Percentiles rank a stretch among this genome's conserved stretches.
Conservation (phyloP, 2,329 filamentous ascomycete genomes). For the Ilyonectria destructans region DNA sequence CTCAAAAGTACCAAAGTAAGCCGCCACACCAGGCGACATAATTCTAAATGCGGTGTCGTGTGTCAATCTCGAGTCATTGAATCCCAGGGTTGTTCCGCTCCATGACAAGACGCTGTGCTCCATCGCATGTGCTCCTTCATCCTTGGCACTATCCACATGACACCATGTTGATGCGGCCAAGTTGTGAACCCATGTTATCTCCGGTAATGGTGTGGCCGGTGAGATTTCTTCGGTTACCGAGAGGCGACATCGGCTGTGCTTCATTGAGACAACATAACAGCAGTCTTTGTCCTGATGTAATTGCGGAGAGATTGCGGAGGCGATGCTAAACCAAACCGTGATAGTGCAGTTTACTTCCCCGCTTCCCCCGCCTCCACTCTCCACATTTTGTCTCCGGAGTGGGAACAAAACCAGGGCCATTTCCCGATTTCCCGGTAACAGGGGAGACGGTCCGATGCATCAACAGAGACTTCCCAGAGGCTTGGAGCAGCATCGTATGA, state of each 20-base stretch:
- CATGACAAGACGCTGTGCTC: not conserved
- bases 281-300: not conserved
- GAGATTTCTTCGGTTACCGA: constrained; percentile 3
- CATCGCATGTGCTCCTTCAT: not conserved
- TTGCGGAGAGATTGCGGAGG: not conserved
- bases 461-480: not conserved
- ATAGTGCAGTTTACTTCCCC: constrained; percentile 13
- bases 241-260: not conserved
- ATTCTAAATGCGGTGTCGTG: not conserved
- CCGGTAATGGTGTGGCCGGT: not conserved
- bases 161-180: not conserved
- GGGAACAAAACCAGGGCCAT: constrained; percentile 29
- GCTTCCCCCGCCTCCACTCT: constrained; percentile 23
- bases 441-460: not conserved
- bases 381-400: constrained; percentile 1
- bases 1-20: not conserved
- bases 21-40: not conserved
- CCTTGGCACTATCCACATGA: constrained; percentile 1
- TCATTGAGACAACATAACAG: not conserved
- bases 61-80: not conserved
- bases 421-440: constrained; percentile 34
- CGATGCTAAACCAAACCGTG: not conserved
- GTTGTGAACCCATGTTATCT: constrained; percentile 2
- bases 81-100: not conserved
- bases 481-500: not conserved